Conservation (phyloP, 192 early-diverging fungal genomes). For the Backusella morwellensis region DNA sequence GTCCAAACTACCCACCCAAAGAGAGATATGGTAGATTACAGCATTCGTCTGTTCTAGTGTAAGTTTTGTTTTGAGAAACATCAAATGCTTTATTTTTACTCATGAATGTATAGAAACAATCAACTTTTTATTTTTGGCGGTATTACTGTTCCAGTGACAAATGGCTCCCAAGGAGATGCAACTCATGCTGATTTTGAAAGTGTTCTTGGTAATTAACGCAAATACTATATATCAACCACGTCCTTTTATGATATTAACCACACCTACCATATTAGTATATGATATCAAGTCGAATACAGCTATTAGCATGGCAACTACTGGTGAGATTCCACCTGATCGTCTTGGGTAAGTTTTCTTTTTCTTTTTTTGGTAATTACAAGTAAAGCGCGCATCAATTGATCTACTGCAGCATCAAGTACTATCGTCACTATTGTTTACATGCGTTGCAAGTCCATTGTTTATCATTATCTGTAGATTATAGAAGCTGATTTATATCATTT, state of each 20-base stretch:
- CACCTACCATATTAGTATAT: background rate
- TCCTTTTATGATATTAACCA: background rate
- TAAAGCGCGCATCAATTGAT: background rate
- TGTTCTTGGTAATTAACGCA: conserved; percentile 7
- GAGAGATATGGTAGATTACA: conserved; percentile 5
- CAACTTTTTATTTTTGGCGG: conserved; percentile 17
- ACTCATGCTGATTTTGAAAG: conserved; percentile 14
- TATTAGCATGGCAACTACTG: conserved; percentile 7
- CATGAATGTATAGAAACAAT: conserved; percentile 11
- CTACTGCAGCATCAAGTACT: background rate
- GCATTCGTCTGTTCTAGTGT: conserved; percentile 5
- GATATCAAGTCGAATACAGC: conserved; percentile 11
- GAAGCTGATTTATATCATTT: background rate
- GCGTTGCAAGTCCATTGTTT: background rate
- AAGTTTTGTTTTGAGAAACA: background rate
- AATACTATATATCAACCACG: background rate
- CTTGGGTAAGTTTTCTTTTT: conserved; percentile 6
- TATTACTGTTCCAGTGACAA: background rate
- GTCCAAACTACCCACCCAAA: background rate
- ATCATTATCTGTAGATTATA: background rate
- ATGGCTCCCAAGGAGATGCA: background rate
- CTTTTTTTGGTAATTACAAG: background rate
- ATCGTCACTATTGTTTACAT: too few relatives aligned
- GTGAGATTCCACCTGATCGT: conserved; percentile 16
- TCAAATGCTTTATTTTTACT: background rate